Evolutionary conservation across 78 protist species (phyloP).

Genomic region (Dictyostelium intermedium): DNA sequence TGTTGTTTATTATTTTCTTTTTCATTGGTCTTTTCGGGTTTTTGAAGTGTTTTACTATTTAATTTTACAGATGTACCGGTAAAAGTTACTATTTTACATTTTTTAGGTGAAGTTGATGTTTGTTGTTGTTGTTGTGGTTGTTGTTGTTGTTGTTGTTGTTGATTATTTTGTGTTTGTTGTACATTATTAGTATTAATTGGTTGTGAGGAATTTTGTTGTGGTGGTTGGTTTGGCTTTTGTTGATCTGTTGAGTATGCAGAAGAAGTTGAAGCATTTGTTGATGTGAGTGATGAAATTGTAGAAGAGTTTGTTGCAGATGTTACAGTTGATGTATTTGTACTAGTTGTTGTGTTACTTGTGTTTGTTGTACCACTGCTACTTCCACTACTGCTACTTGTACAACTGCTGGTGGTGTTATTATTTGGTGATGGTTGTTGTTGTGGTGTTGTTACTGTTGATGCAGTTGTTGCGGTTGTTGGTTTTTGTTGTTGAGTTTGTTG

Average conservation of each 20-base stretch:
- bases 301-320: neutral
- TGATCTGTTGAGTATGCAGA: neutral
- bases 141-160: neutral
- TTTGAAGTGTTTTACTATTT: conserved; percentile 5
- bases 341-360: neutral
- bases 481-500: neutral
- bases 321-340: conserved; percentile 20
- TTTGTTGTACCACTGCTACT: neutral
- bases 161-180: conserved; percentile 1
- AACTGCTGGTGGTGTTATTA: neutral
- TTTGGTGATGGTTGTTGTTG: neutral
- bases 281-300: neutral
- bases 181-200: neutral
- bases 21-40: neutral
- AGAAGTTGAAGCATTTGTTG: neutral
- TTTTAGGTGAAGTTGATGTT: neutral
- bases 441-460: neutral
- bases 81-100: conserved; percentile 79
- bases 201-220: conserved; percentile 3
- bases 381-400: neutral
- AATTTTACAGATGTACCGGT: conserved; percentile 67
- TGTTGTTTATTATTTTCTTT: conserved; percentile 12
- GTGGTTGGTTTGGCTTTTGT: neutral
- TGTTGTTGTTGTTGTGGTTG: conserved; percentile 35
- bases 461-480: neutral